A percentile compares a stretch with the other conserved stretches of the same genome.
phyloP scores from a whole-genome alignment of 2,329 filamentous ascomycete species.

The Fusarium brachygibbosum region DNA sequence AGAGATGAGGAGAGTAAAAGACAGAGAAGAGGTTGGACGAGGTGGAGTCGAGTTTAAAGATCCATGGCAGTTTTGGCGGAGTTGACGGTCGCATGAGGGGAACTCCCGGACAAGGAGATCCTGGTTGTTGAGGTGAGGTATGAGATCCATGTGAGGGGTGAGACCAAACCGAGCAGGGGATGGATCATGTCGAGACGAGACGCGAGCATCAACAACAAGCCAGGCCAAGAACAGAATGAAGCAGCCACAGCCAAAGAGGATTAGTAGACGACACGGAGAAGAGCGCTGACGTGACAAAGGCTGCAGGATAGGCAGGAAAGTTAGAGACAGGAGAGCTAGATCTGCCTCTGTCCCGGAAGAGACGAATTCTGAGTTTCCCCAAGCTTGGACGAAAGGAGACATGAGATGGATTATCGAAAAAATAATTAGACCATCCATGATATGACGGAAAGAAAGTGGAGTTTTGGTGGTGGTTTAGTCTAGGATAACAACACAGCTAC shows the following conservation, averaged over 20 bases:
- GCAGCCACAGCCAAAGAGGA: constrained; percentile 38
- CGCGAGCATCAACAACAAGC: constrained; percentile 34
- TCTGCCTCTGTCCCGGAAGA: constrained; percentile 23
- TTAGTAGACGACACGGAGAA: constrained; percentile 3
- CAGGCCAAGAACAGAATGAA: constrained; percentile 22
- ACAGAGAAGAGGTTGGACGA: constrained; percentile 44
- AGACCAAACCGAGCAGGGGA: constrained; percentile 39
- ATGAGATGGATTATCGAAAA: constrained; percentile 8
- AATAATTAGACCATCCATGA: constrained; percentile 30
- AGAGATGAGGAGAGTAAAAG: constrained; percentile 33
- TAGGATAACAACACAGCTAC: constrained; percentile 3
- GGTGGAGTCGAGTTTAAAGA: constrained; percentile 50
- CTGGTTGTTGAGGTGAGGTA: constrained; percentile 42
- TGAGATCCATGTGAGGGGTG: constrained; percentile 42
- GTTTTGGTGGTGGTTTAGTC: constrained; percentile 8
- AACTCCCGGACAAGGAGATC: constrained; percentile 41
- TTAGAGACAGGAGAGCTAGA: constrained; percentile 19
- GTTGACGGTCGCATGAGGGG: constrained; percentile 41
- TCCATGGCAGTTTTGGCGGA: constrained; percentile 43
- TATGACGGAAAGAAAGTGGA: constrained; percentile 39
- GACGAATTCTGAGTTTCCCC: constrained; percentile 39
- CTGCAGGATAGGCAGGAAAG: constrained; percentile 9
- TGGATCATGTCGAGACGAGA: constrained; percentile 36
- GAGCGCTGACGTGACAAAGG: constrained; percentile 18
- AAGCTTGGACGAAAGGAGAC: constrained; percentile 19